Base-by-base conservation (phyloP, 31 red algal species). In the Endocladia muricata region DNA sequence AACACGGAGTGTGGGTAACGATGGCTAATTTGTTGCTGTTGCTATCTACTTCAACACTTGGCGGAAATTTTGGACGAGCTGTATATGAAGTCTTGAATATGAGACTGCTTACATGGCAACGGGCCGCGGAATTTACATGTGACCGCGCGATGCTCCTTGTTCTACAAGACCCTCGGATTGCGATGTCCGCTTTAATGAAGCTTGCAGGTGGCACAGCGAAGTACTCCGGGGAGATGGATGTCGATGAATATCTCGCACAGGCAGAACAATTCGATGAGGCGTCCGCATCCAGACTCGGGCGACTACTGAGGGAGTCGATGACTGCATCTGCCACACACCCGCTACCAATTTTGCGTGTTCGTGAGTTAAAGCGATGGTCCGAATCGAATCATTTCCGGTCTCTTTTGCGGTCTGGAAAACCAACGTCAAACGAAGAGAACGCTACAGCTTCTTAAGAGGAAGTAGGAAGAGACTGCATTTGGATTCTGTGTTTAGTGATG, bases 81-180 rank as follows among this genome's bases (percentile, higher is more conserved):
- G 59, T 80, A 48, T 67, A 74, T 28, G 80, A 85, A 58, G 47
- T 79, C 29, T 40, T 84, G 15, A 80, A 79, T 42, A 66, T 49
- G 17, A 62, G 68, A 57, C 55, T 92, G 40, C 63, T 84, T 26
- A 34, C 49, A 28, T 98, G 96, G 96, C 71, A 84, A 49, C 73
- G 87, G 47, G 77, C 91, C 1, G 96, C 96, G 11, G 96, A 98
- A 76, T 42, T 98, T 23, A 88, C 72, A 41, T 95, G 92, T 57
- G 96, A 98, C 82, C 84, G 96, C 38, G 96, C 96, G 23, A 86
- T 86, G 73, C 47, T 98, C 68, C 89, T 98, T 31, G 96, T 94
- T 11, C 79, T 82, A 29, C 96, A 94, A 58, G 86, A 98, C 49
- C 59, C 76, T 15, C 48, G 35, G 21, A 49, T 92, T 15, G 87